Evolutionary conservation across 768 basidiomycete genomes (phyloP), one percentile per base, ranked within the genome.

Genomic region (Podaxis rugospora): DNA sequence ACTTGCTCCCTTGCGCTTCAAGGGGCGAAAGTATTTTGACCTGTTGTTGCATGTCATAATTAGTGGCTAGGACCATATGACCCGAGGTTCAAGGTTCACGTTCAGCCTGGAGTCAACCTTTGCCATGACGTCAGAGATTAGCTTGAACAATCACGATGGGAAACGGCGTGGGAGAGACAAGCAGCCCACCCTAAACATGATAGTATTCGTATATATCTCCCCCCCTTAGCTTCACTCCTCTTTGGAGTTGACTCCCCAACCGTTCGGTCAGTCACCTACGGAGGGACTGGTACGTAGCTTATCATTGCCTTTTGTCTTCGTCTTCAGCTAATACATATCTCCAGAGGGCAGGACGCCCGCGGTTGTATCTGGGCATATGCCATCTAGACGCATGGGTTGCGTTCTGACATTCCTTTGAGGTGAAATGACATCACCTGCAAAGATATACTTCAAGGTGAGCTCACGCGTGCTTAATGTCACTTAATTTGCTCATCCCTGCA

Each of bases 241-340:
- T 61, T 61, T 37, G 59, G 59, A 61, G 59, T 53, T 39, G 59
- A 55, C 59, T 61, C 59, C 59, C 59, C 59, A 54, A 61, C 52
- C 59, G 40, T 47, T 39, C 44, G 35, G 42, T 27, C 16, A n/a
- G 59, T 46, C 57, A 49, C 57, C 59, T 32, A 52, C 14, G 18
- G 25, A 59, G 59, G 51, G 51, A 46, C 51, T 27, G 28, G 52
- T 54, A 35, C 5, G 44, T 55, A n/a, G 14, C 23, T 18, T 13
- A 23, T 2, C 9, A 16, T 25, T 2, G 2, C 11, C 18, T 10
- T 13, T 1, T 21, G 4, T 4, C 32, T 46, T 42, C 59, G 18
- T 21, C n/a, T 11, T 35, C 11, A 6, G 7, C 40, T 46, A 4
- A 49, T 14, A 39, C 28, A 37, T 37, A 3, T 39, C 14, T 1